phyloP scores from a whole-genome alignment of 495 filamentous ascomycete genomes.

The Hamigera avellanea region DNA sequence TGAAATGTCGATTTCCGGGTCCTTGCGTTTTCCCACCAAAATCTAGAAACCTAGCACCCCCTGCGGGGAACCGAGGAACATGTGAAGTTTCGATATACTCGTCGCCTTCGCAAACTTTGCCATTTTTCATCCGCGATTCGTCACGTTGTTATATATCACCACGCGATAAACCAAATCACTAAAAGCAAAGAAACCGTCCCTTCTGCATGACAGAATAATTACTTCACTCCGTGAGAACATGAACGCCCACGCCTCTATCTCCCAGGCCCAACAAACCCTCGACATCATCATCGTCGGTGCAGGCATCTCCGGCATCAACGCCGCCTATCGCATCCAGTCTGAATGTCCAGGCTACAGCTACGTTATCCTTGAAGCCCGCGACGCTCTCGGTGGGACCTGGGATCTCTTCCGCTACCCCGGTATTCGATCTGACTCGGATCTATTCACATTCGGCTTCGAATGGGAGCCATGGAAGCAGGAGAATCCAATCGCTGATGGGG shows the following conservation, averaged over 20 bases:
- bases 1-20: too few species aligned
- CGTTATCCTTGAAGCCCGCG: constrained; percentile 50
- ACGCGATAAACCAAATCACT: too few species aligned
- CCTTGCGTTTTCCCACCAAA: too few species aligned
- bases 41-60: too few species aligned
- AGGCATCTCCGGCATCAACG: constrained; percentile 55
- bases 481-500: constrained; percentile 49
- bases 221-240: constrained; percentile 21
- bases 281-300: constrained; percentile 58
- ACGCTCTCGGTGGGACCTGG: constrained; percentile 58
- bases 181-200: too few species aligned
- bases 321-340: constrained; percentile 55
- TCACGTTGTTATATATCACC: too few species aligned
- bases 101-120: too few species aligned
- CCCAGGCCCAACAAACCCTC: constrained; percentile 20
- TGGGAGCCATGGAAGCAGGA: constrained; percentile 55
- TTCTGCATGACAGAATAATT: constrained; percentile 2
- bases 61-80: too few species aligned
- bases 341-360: constrained; percentile 42
- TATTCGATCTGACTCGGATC: constrained; percentile 54
- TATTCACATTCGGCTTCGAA: constrained; percentile 55
- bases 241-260: constrained; percentile 23
- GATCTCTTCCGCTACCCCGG: constrained; percentile 63
- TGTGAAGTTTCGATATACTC: too few species aligned
- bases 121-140: too few species aligned